Conservation (phyloP, 2,329 filamentous ascomycete genomes). For the Blastomyces gilchristii region DNA sequence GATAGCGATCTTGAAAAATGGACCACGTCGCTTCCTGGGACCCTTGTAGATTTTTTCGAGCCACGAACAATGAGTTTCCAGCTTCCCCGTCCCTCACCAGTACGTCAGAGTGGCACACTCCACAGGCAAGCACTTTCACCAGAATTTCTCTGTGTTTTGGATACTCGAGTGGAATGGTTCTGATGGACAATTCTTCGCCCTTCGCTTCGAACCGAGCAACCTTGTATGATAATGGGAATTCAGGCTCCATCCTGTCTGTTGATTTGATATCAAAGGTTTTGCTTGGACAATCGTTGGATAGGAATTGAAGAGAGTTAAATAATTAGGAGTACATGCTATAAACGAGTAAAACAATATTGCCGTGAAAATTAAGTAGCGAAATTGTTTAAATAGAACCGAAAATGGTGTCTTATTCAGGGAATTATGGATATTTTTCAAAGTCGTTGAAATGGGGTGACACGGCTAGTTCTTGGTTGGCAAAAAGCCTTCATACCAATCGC, state of each 20-base stretch:
- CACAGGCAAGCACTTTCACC: conserved; percentile 61
- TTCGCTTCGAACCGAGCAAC: conserved; percentile 50
- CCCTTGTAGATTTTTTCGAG: neutral
- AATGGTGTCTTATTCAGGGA: neutral
- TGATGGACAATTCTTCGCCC: conserved; percentile 45
- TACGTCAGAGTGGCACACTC: conserved; percentile 58
- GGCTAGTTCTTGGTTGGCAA: neutral
- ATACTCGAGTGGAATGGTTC: conserved; percentile 48
- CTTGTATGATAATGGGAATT: conserved; percentile 55
- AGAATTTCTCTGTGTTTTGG: conserved; percentile 52
- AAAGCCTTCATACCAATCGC: neutral
- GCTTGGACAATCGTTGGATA: neutral
- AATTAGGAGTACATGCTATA: neutral
- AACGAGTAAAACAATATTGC: neutral
- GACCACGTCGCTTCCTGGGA: neutral
- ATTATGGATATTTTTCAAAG: neutral
- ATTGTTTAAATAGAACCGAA: neutral
- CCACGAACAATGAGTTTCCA: conserved; percentile 41
- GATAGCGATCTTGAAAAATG: neutral
- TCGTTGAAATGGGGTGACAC: neutral
- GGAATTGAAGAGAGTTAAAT: neutral
- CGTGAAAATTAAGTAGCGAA: neutral
- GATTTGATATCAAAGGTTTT: neutral
- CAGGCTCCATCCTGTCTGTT: conserved; percentile 5
- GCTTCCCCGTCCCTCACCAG: conserved; percentile 41